Percentiles rank a stretch among this genome's conserved stretches.
Conservation (phyloP, 306 rosid species). For the Hippophae rhamnoides region DNA sequence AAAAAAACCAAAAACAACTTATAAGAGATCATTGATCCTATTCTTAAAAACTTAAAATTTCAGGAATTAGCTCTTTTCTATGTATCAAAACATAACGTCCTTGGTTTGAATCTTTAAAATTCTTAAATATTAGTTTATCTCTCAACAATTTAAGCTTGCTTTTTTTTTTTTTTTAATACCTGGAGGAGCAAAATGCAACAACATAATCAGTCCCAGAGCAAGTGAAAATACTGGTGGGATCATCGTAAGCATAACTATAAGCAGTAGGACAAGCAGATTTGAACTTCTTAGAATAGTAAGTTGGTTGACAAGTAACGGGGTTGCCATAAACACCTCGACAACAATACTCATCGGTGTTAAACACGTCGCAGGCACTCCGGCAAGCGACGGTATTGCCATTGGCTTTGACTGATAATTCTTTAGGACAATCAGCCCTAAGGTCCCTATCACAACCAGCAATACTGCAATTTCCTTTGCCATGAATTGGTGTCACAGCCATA, state of each 20-base stretch:
- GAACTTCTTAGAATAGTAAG: constrained; percentile 70
- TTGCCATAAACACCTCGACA: constrained; percentile 71
- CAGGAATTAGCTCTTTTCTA: too few relatives aligned
- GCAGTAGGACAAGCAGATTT: constrained; percentile 76
- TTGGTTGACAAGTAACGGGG: constrained; percentile 48
- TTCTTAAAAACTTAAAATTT: too few relatives aligned
- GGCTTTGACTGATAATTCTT: constrained; percentile 35
- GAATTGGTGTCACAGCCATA: constrained; percentile 31
- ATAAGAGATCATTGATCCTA: too few relatives aligned
- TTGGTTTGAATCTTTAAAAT: too few relatives aligned
- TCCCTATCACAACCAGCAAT: constrained; percentile 63
- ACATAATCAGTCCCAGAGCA: constrained; percentile 66
- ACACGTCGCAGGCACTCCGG: constrained; percentile 89
- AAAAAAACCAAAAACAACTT: too few relatives aligned
- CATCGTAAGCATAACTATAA: constrained; percentile 90
- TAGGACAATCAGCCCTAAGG: constrained; percentile 43
- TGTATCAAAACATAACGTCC: too few relatives aligned
- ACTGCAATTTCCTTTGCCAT: constrained; percentile 67
- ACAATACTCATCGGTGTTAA: constrained; percentile 68
- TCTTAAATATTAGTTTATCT: too few relatives aligned
- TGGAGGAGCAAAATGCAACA: constrained; percentile 60
- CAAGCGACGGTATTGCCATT: constrained; percentile 57
- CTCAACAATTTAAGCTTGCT: too few relatives aligned
- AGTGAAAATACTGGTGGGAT: constrained; percentile 65
- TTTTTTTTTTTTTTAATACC: constrained; percentile 18